Evolutionary conservation across 108 stramenopile species (phyloP).

Genomic region (Cyclotella atomus): DNA sequence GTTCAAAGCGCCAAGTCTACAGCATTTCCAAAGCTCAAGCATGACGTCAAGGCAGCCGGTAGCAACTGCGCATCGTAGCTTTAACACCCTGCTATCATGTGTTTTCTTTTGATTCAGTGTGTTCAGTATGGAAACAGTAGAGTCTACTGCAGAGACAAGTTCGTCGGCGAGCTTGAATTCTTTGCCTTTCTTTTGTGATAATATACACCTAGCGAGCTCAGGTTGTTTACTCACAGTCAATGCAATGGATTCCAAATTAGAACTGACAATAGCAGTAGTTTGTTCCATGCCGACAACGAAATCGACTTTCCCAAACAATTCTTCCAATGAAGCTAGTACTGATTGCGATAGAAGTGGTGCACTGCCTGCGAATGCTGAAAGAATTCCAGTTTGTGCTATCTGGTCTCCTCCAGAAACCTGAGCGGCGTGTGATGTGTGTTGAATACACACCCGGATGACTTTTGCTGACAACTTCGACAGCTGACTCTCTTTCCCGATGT

Average conservation of each 20-base stretch:
- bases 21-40: slow-evolving; percentile 41
- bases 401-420: background rate
- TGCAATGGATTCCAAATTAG: slow-evolving; percentile 31
- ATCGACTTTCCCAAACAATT: background rate
- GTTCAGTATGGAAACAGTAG: slow-evolving; percentile 11
- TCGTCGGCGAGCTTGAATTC: slow-evolving; percentile 34
- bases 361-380: slow-evolving; percentile 27
- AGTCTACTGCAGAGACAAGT: slow-evolving; percentile 16
- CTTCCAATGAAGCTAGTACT: slow-evolving; percentile 15
- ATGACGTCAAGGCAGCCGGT: slow-evolving; percentile 31
- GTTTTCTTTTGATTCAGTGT: slow-evolving; percentile 11
- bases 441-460: slow-evolving; percentile 45
- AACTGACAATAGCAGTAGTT: slow-evolving; percentile 9
- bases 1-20: slow-evolving; percentile 20
- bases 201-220: slow-evolving; percentile 29
- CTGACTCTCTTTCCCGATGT: slow-evolving; percentile 8
- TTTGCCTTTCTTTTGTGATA: slow-evolving; percentile 16
- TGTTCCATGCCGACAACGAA: slow-evolving; percentile 11
- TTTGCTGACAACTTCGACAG: slow-evolving; percentile 34
- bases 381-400: slow-evolving; percentile 14
- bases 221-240: slow-evolving; percentile 23
- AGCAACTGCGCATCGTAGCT: slow-evolving; percentile 32
- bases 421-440: slow-evolving; percentile 11
- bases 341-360: background rate
- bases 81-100: slow-evolving; percentile 17